Base-by-base conservation (phyloP, 305 asterid genomes). In the Solanum chacoense region DNA sequence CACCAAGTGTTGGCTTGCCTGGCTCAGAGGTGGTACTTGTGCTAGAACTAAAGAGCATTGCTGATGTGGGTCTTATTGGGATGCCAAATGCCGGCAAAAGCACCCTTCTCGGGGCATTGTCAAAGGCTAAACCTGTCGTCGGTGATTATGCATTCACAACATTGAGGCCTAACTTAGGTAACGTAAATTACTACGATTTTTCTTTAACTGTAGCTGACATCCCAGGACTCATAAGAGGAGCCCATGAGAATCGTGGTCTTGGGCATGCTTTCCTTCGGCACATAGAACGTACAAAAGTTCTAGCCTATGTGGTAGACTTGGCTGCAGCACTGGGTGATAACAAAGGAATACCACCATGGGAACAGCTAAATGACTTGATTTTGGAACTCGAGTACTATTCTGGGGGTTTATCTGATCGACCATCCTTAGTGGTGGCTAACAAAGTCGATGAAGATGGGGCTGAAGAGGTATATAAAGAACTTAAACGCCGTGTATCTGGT, bases 21-120 rank as follows among this genome's bases (percentile, higher is more conserved):
- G 99, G 99, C 73, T 91, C 98, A 3, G 98, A 94, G 91, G 93
- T 89, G 16, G 86, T 94, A 89, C 93, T 97, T 88, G 65, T 95
- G 90, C 91, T 97, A 87, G 99, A 97, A 90, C 97, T 96, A 89
- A 95, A 97, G 93, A 95, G 98, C 89, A 96, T 96, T 69, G 99
- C 98, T 67, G 99, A 97, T 55, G 97, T 97, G 89, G 99, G 99
- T 88, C 95, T 97, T 55, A 98, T 97, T 13, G 99, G 98, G 81
- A 94, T 97, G 94, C 99, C 99, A 26, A 97, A 96, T 91, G 98
- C 98, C 9, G 98, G 99, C 26, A 97, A 96, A 92, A 97, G 98
- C 93, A 97, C 99, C 77, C 98, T 97, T 89, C 98, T 97, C 18
- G 98, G 98, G 24, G 98, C 99, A 9, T 84, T 95, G 85, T 97